A percentile compares a stretch with the other conserved stretches of the same genome.
Evolutionary conservation across 2,329 filamentous ascomycete genomes (phyloP).

Genomic region (Septoria linicola): DNA sequence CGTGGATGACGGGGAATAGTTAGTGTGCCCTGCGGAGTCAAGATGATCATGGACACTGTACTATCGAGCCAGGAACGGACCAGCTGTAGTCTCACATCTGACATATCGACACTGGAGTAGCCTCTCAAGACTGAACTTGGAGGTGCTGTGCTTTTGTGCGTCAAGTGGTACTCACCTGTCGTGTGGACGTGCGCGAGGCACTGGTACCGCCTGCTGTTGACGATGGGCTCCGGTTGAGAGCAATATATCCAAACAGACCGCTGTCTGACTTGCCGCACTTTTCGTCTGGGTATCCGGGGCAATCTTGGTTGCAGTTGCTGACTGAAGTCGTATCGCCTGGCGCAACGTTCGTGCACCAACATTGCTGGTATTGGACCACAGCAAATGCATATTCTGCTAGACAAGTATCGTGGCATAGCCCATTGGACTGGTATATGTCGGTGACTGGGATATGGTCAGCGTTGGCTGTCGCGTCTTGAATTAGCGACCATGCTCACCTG

Average conservation of each 20-base stretch:
- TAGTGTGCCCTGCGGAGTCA: constrained; percentile 8
- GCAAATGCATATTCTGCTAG: constrained; percentile 61
- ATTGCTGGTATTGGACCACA: constrained; percentile 62
- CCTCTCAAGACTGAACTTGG: constrained; percentile 13
- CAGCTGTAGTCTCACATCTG: constrained; percentile 15
- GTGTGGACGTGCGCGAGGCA: constrained; percentile 26
- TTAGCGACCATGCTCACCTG: constrained; percentile 31
- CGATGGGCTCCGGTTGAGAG: constrained; percentile 53
- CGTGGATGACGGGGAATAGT: not conserved
- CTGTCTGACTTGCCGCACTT: constrained; percentile 59
- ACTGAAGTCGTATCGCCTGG: constrained; percentile 49
- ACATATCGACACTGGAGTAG: constrained; percentile 7
- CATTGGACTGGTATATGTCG: constrained; percentile 61
- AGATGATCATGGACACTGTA: constrained; percentile 15
- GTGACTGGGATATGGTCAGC: constrained; percentile 32
- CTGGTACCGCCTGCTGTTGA: constrained; percentile 53
- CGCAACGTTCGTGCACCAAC: constrained; percentile 73
- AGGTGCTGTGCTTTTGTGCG: constrained; percentile 12
- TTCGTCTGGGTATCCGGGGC: constrained; percentile 68
- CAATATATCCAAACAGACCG: constrained; percentile 65
- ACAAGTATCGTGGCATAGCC: constrained; percentile 65
- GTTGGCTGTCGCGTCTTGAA: constrained; percentile 9
- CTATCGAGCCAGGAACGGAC: constrained; percentile 1
- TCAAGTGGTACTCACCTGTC: constrained; percentile 30
- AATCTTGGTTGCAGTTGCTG: constrained; percentile 56